Evolutionary conservation across 2,329 filamentous ascomycete species (phyloP).

Genomic region (Apiospora marii): DNA sequence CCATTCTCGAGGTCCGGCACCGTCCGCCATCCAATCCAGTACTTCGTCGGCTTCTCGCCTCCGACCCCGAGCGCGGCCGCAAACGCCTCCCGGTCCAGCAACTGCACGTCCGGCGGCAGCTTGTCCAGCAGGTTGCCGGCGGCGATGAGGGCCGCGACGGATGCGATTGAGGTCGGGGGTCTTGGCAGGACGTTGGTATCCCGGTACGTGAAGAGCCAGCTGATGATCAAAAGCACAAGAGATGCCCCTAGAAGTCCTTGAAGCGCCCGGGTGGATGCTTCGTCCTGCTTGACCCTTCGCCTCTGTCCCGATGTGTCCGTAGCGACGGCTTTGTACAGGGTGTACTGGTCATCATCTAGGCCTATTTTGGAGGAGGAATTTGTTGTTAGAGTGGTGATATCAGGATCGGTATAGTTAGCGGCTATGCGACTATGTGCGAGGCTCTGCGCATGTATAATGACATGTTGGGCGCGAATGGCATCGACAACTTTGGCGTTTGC

Average conservation of each 20-base stretch:
- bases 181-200: slow-evolving; percentile 20
- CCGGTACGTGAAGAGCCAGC: slow-evolving; percentile 23
- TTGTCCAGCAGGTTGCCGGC: slow-evolving; percentile 34
- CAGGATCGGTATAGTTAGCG: background rate
- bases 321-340: background rate
- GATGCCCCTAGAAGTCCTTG: slow-evolving; percentile 23
- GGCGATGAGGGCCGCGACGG: slow-evolving; percentile 24
- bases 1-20: slow-evolving; percentile 16
- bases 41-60: background rate
- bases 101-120: background rate
- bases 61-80: background rate
- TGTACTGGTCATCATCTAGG: too few relatives aligned
- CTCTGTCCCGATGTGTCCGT: slow-evolving; percentile 2
- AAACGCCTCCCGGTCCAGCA: background rate
- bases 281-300: slow-evolving; percentile 26
- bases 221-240: background rate
- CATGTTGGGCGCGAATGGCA: slow-evolving; percentile 47
- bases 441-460: slow-evolving; percentile 46
- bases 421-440: slow-evolving; percentile 28
- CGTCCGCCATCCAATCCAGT: slow-evolving; percentile 18
- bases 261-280: slow-evolving; percentile 25
- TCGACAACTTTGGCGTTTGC: slow-evolving; percentile 32
- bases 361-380: too few relatives aligned
- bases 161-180: slow-evolving; percentile 15
- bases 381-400: too few relatives aligned